These are phyloP conservation scores for Dissophora ornata DNA, from an alignment of 192 early-diverging fungal species.

Conservation along the genomic window DNA sequence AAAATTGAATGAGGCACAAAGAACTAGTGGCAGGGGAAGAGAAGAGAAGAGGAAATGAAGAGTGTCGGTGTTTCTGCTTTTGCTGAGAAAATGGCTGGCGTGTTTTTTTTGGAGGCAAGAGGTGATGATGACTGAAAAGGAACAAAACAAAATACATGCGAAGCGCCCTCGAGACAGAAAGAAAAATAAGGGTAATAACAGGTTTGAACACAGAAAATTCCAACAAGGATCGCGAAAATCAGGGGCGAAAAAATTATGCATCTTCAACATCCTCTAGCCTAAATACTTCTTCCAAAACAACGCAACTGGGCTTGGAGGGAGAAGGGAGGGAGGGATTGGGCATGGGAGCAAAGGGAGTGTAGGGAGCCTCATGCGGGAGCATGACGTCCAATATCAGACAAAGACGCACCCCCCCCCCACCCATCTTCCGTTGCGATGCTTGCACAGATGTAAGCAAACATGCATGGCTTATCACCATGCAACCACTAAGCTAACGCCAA, in stretches of 20 bases:
- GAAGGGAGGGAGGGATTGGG: background rate
- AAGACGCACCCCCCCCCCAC: too few relatives aligned
- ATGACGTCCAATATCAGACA: too few relatives aligned
- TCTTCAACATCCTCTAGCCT: background rate
- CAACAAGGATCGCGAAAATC: slow-evolving; percentile 16
- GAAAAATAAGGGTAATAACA: too few relatives aligned
- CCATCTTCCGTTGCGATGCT: too few relatives aligned
- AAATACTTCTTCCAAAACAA: too few relatives aligned
- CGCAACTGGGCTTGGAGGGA: background rate
- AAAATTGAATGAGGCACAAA: background rate
- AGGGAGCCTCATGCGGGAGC: too few relatives aligned
- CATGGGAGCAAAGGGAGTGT: too few relatives aligned
- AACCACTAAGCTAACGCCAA: background rate
- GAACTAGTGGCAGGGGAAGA: background rate
- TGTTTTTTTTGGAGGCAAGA: too few relatives aligned
- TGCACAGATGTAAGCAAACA: background rate
- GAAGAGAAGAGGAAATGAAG: slow-evolving; percentile 6
- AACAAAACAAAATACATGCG: background rate
- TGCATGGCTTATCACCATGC: background rate
- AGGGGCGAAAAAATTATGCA: slow-evolving; percentile 35
- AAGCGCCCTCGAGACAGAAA: too few relatives aligned
- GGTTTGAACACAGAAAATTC: too few relatives aligned
- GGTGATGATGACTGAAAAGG: background rate
- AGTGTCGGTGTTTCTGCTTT: too few relatives aligned
- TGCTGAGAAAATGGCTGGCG: too few relatives aligned